Evolutionary conservation across 371 early-diverging fungal genomes (phyloP).

Genomic region (Apophysomyces sp.): DNA sequence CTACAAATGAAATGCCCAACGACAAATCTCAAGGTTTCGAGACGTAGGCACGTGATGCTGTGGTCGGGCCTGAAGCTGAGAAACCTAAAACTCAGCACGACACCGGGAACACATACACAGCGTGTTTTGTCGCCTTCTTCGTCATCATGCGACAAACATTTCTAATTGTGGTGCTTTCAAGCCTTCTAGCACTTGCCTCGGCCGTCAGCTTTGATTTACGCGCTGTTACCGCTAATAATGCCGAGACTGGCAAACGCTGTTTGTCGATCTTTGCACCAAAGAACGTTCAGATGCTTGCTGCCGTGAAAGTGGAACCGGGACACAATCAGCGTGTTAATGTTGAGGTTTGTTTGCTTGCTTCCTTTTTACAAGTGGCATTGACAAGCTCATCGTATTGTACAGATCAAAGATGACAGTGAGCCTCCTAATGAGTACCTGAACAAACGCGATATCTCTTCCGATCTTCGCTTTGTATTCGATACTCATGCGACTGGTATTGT

Average conservation of each 20-base stretch:
- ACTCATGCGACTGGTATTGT: conserved; percentile 81
- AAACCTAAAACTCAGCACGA: not conserved
- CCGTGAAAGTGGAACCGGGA: conserved; percentile 61
- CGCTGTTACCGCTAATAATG: conserved; percentile 40
- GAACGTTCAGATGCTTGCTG: conserved; percentile 67
- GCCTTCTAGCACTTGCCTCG: conserved; percentile 16
- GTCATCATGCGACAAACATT: conserved; percentile 20
- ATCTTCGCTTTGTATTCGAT: conserved; percentile 57
- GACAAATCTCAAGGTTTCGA: too few relatives aligned
- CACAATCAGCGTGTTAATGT: conserved; percentile 67
- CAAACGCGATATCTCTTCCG: conserved; percentile 53
- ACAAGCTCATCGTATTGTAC: conserved; percentile 3
- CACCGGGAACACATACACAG: not conserved
- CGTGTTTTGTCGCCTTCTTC: conserved; percentile 4
- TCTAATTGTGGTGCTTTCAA: conserved; percentile 20
- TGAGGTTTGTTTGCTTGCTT: conserved; percentile 44
- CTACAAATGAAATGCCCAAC: too few relatives aligned
- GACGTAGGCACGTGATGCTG: too few relatives aligned
- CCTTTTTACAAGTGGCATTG: not conserved
- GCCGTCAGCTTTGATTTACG: conserved; percentile 76
- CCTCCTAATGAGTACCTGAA: conserved; percentile 58
- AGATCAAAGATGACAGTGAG: conserved; percentile 63
- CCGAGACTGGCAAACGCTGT: conserved; percentile 51
- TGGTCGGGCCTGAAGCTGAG: not conserved
- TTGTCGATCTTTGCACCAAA: conserved; percentile 68